phyloP scores from a whole-genome alignment of 352 stramenopile species.

The Aphanomyces euteiches region DNA sequence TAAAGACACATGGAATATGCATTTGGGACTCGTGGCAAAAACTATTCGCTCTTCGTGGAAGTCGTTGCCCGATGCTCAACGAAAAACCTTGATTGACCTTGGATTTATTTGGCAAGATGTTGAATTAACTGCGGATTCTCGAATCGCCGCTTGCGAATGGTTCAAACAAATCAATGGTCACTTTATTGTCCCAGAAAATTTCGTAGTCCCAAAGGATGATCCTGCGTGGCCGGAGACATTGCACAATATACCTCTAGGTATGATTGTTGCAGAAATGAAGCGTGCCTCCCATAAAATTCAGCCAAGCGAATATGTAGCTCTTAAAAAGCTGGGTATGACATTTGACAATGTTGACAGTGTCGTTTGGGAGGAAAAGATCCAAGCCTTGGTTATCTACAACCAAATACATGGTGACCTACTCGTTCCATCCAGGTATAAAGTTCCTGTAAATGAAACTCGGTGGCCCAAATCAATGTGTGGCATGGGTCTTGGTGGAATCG shows the following conservation, averaged over 20 bases:
- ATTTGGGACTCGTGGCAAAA: constrained; percentile 12
- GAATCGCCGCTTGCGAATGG: constrained; percentile 8
- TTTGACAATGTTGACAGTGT: constrained; percentile 4
- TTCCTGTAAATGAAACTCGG: constrained; percentile 3
- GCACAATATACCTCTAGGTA: not conserved
- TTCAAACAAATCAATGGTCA: constrained; percentile 17
- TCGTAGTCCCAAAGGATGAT: constrained; percentile 10
- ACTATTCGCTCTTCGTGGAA: constrained; percentile 11
- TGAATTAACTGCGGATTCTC: not conserved
- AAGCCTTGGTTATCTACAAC: constrained; percentile 7
- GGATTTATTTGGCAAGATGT: not conserved
- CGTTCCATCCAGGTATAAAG: constrained; percentile 14
- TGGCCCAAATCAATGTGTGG: constrained; percentile 22
- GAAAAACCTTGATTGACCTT: not conserved
- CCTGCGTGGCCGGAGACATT: not conserved
- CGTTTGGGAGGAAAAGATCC: constrained; percentile 18
- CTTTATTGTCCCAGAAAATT: not conserved
- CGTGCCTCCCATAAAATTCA: not conserved
- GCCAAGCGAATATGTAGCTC: not conserved
- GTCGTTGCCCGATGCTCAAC: not conserved
- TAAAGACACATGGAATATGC: constrained; percentile 26
- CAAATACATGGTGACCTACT: constrained; percentile 7
- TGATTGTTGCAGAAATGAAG: not conserved
- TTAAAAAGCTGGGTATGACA: constrained; percentile 4
- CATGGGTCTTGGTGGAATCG: constrained; percentile 7